Evolutionary conservation across 83 land plant species (phyloP), one percentile per base, ranked within the genome.

Genomic region (Picea mariana): DNA sequence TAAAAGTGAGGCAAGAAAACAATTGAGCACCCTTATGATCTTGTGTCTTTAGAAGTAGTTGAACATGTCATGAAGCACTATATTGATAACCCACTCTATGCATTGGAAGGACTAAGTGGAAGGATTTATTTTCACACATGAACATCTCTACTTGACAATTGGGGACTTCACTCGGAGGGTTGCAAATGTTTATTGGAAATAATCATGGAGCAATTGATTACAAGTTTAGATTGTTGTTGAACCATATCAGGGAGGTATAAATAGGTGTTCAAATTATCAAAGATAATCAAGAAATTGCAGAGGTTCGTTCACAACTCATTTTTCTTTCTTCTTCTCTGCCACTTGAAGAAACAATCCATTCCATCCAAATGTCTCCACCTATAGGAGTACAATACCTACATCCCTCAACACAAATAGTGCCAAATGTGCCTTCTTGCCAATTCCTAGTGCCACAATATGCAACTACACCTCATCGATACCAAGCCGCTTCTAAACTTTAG

Each of bases 231-330:
- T 87, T 88, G 55, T 21, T 95, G 84, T 95, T 90, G 72, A 95
- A 92, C 75, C 84, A 89, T 71, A 79, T 95, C 7, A 73, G 87
- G 77, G 97, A 95, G 97, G 92, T 95, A 20, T 93, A 91, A 86
- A 75, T 90, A 15, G 86, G 91, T 24, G 88, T 95, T 34, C 89
- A 88, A 78, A 85, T 88, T 34, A 6, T 95, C n/a, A 88, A 86
- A 47, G 97, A 93, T 62, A 92, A 91, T 79, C 97, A 95, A 82
- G 94, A 93, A 34, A 84, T 85, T 23, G 67, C 88, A 17, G 92
- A 93, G 16, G 88, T 92, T 60, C 95, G 88, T 47, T 49, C 86
- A 21, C 89, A 93, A 75, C 88, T 87, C 58, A 80, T 79, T n/a
- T 75, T 59, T 62, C 18, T 40, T 27, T 31, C 16, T 69, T 71